These are phyloP conservation scores for Verticillium albo-atrum DNA, from an alignment of 2,329 filamentous ascomycete species.

Conservation along the genomic window DNA sequence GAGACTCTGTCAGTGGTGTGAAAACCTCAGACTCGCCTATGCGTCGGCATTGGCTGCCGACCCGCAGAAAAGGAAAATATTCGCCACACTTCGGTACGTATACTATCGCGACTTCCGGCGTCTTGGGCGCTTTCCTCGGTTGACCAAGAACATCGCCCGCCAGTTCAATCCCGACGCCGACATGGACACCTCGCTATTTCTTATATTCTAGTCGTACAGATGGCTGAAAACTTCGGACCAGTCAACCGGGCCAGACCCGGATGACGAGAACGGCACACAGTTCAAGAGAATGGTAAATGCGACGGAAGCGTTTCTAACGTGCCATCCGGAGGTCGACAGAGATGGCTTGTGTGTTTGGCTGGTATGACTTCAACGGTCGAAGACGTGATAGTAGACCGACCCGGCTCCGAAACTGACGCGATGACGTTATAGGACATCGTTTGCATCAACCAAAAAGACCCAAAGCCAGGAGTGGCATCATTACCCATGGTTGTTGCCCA, in stretches of 20 bases:
- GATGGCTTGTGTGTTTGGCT: constrained; percentile 21
- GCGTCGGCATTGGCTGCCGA: neutral
- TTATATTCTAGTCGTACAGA: constrained; percentile 30
- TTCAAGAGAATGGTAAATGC: constrained; percentile 24
- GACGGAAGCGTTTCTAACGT: constrained; percentile 19
- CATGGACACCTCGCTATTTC: constrained; percentile 9
- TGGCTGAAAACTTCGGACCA: constrained; percentile 17
- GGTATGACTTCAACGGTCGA: neutral
- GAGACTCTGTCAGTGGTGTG: neutral
- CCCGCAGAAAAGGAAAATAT: constrained; percentile 7
- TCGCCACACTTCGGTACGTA: constrained; percentile 22
- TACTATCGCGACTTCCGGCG: constrained; percentile 20
- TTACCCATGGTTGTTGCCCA: constrained; percentile 31
- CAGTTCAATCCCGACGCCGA: constrained; percentile 1
- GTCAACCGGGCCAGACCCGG: constrained; percentile 15
- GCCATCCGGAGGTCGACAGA: constrained; percentile 16
- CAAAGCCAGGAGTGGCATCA: constrained; percentile 23
- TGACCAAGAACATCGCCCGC: constrained; percentile 14
- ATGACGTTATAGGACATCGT: constrained; percentile 22
- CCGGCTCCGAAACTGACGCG: neutral
- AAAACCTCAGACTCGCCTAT: neutral
- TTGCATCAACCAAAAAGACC: constrained; percentile 30
- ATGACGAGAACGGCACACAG: constrained; percentile 24
- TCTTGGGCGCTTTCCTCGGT: constrained; percentile 19
- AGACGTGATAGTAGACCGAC: neutral